A percentile compares a stretch with the other conserved stretches of the same genome.
Conservation (phyloP, 257 asterid species). For the Henckelia pumila region DNA sequence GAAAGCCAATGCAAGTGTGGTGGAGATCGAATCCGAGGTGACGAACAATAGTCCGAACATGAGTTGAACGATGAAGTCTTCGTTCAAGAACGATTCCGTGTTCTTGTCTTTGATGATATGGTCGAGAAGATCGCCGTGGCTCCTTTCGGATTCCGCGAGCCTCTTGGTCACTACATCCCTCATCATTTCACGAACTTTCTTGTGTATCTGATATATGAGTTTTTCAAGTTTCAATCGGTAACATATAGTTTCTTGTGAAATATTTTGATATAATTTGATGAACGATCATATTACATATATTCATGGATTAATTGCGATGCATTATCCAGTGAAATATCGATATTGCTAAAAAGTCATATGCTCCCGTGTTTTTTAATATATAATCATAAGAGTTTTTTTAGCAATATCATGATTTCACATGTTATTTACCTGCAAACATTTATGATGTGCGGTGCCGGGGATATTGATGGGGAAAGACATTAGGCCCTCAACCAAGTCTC, state of each 20-base stretch:
- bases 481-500: conserved; percentile 65
- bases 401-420: too few relatives aligned
- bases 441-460: conserved; percentile 80
- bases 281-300: too few relatives aligned
- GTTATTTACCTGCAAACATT: conserved; percentile 62
- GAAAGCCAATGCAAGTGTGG: conserved; percentile 77
- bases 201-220: conserved; percentile 46
- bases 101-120: conserved; percentile 64
- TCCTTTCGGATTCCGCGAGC: conserved; percentile 38
- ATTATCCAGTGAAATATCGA: too few relatives aligned
- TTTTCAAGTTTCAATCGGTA: neutral
- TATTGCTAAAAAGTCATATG: too few relatives aligned
- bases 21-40: conserved; percentile 73
- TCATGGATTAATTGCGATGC: too few relatives aligned
- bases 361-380: too few relatives aligned
- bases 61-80: conserved; percentile 74
- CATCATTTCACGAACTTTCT: conserved; percentile 66
- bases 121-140: conserved; percentile 57
- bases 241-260: neutral
- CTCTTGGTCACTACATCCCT: conserved; percentile 50
- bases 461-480: conserved; percentile 78
- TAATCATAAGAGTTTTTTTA: too few relatives aligned
- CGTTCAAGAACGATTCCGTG: conserved; percentile 52
- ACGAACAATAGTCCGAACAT: conserved; percentile 76
- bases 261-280: neutral